Percentiles rank a stretch among this genome's conserved stretches.
These are phyloP conservation scores for Parastagonospora avenae DNA, from an alignment of 2,329 filamentous ascomycete genomes.

Conservation along the genomic window DNA sequence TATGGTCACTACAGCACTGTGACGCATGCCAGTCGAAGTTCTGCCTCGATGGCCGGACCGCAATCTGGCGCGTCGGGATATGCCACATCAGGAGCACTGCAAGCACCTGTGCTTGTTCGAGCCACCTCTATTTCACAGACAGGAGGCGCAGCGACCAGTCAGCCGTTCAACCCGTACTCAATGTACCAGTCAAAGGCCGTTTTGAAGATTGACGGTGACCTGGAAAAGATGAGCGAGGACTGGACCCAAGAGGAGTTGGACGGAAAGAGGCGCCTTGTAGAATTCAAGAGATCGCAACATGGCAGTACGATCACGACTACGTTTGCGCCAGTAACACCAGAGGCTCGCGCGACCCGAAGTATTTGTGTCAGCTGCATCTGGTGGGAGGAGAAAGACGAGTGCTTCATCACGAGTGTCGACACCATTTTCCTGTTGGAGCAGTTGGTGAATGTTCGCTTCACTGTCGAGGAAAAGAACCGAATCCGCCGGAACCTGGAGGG, in stretches of 20 bases:
- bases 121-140: constrained; percentile 67
- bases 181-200: constrained; percentile 81
- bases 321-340: constrained; percentile 78
- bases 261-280: constrained; percentile 80
- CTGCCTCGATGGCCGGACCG: constrained; percentile 46
- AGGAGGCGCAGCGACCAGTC: constrained; percentile 52
- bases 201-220: constrained; percentile 82
- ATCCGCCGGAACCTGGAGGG: constrained; percentile 95
- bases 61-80: constrained; percentile 47
- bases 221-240: constrained; percentile 79
- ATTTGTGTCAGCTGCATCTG: constrained; percentile 97
- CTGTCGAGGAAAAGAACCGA: constrained; percentile 97
- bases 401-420: constrained; percentile 94
- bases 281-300: constrained; percentile 81
- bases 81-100: constrained; percentile 51
- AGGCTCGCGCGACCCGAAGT: constrained; percentile 80
- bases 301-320: constrained; percentile 81
- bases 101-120: constrained; percentile 67
- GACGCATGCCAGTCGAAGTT: constrained; percentile 50
- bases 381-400: constrained; percentile 91
- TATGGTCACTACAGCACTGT: constrained; percentile 54
- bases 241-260: constrained; percentile 85
- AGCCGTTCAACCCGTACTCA: constrained; percentile 73
- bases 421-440: constrained; percentile 95
- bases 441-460: constrained; percentile 84